Conservation (phyloP, 352 stramenopile species). For the Phytophthora boehmeriae region DNA sequence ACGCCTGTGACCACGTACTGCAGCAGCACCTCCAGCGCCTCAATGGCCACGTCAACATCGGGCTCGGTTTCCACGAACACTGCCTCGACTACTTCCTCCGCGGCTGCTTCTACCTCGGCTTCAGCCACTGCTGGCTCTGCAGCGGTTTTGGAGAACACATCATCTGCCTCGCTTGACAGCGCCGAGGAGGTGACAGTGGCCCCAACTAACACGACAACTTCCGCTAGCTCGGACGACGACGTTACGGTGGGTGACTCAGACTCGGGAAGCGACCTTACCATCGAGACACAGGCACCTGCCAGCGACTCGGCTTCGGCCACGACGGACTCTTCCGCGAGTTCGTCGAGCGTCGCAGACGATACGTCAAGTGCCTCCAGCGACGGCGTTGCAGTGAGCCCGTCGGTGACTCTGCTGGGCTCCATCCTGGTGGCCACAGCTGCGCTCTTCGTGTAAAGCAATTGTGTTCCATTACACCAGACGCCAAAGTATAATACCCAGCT, state of each 20-base stretch:
- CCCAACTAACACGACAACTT: slow-evolving; percentile 34
- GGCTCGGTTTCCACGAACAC: slow-evolving; percentile 14
- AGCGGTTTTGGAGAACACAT: slow-evolving; percentile 1
- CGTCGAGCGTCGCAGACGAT: slow-evolving; percentile 23
- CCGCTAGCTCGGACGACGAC: slow-evolving; percentile 27
- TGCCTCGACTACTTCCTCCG: slow-evolving; percentile 11
- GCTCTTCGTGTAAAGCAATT: slow-evolving; percentile 33
- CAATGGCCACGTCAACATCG: slow-evolving; percentile 16
- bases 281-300: slow-evolving; percentile 27
- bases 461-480: slow-evolving; percentile 5
- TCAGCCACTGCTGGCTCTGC: slow-evolving; percentile 18
- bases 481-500: background rate
- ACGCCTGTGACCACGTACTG: slow-evolving; percentile 37
- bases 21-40: slow-evolving; percentile 5
- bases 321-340: slow-evolving; percentile 22
- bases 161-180: slow-evolving; percentile 20
- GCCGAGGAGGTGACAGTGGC: slow-evolving; percentile 26
- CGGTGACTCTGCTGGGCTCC: slow-evolving; percentile 21
- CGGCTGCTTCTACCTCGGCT: slow-evolving; percentile 15
- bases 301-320: slow-evolving; percentile 17
- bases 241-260: slow-evolving; percentile 32
- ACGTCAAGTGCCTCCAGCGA: slow-evolving; percentile 27
- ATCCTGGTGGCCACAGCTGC: slow-evolving; percentile 22
- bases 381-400: slow-evolving; percentile 10
- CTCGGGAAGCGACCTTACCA: slow-evolving; percentile 32